phyloP scores from a whole-genome alignment of 2,329 filamentous ascomycete genomes.

The Calonectria leucothoes region DNA sequence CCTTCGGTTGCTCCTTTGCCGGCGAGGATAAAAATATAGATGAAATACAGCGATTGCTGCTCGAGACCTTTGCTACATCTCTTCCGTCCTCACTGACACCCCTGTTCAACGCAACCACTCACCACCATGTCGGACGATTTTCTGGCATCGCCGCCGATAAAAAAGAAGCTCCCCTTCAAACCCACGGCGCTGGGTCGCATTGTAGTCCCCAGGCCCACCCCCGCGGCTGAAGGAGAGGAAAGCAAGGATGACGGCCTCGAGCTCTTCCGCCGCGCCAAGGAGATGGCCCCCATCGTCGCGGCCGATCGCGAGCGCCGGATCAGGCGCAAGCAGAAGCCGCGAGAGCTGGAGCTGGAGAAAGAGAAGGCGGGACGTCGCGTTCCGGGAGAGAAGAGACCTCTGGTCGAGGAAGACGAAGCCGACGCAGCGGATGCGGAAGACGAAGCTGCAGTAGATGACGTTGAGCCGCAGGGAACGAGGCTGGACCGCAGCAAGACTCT shows the following conservation, averaged over 20 bases:
- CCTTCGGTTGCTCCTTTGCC: background rate
- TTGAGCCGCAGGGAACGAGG: background rate
- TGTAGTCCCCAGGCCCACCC: constrained; percentile 40
- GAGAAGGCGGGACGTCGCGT: constrained; percentile 27
- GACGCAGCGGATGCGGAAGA: background rate
- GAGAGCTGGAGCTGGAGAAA: constrained; percentile 32
- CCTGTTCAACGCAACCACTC: background rate
- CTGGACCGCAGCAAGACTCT: background rate
- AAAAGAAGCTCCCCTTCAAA: constrained; percentile 62
- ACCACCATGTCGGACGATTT: constrained; percentile 47
- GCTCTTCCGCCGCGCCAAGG: constrained; percentile 63
- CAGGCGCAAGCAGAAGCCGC: constrained; percentile 40
- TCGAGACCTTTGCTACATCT: constrained; percentile 20
- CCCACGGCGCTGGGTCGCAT: constrained; percentile 56
- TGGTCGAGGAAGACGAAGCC: constrained; percentile 34
- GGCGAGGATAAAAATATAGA: background rate
- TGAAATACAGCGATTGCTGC: background rate
- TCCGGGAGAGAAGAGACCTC: constrained; percentile 34
- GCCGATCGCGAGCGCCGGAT: constrained; percentile 53
- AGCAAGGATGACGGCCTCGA: constrained; percentile 52
- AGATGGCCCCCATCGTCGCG: constrained; percentile 59
- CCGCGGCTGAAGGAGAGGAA: constrained; percentile 28
- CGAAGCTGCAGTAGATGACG: background rate
- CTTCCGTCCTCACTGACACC: background rate
- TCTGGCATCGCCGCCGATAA: constrained; percentile 43